phyloP scores from a whole-genome alignment of 768 basidiomycete genomes.

The Tylopilus subfusipes region DNA sequence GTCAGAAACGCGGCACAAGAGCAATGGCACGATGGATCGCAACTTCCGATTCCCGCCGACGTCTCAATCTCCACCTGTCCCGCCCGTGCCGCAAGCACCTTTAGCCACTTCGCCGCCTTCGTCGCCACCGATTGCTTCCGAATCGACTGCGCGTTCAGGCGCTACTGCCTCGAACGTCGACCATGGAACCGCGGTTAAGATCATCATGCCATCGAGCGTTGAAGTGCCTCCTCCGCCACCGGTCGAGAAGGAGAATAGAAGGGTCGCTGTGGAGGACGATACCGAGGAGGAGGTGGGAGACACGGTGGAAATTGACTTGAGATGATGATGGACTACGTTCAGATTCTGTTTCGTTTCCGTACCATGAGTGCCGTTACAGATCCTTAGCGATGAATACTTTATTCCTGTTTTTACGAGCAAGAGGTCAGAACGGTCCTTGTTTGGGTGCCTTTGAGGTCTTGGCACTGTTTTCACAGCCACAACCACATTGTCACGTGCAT shows the following conservation, averaged over 20 bases:
- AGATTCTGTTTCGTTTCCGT: neutral
- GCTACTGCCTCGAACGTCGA: constrained; percentile 5
- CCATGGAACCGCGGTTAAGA: constrained; percentile 18
- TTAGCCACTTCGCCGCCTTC: constrained; percentile 33
- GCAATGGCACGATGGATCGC: constrained; percentile 74
- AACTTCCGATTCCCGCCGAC: constrained; percentile 65
- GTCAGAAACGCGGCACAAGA: constrained; percentile 36
- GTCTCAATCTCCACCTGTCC: constrained; percentile 14
- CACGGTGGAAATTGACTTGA: constrained; percentile 67
- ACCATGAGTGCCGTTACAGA: neutral
- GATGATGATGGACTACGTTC: constrained; percentile 33
- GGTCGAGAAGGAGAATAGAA: constrained; percentile 62
- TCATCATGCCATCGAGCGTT: constrained; percentile 59
- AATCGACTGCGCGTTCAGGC: constrained; percentile 11
- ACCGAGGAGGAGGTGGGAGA: constrained; percentile 75
- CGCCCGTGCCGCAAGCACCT: neutral
- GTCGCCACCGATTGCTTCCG: constrained; percentile 21
- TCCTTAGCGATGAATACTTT: constrained; percentile 2
- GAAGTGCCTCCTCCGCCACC: constrained; percentile 81
- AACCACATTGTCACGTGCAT: no score
- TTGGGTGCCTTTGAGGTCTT: no score
- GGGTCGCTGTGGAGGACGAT: constrained; percentile 47
- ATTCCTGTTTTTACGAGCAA: neutral
- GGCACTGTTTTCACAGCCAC: no score
- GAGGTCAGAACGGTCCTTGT: no score